These are phyloP conservation scores for Tylopilus plumbeoviolaceoides DNA, from an alignment of 768 basidiomycete genomes.

Conservation along the genomic window DNA sequence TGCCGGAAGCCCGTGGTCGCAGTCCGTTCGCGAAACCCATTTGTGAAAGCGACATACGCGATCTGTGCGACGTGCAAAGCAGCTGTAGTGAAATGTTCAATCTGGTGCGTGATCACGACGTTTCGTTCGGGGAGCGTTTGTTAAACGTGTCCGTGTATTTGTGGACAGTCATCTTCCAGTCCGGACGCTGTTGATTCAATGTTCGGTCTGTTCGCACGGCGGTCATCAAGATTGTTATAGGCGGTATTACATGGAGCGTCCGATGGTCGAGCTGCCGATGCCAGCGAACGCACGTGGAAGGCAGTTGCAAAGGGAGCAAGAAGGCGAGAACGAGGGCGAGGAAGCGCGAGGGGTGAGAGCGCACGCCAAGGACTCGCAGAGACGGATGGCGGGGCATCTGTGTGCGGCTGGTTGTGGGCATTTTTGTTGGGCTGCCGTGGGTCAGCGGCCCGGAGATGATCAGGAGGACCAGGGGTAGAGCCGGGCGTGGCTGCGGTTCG, in stretches of 20 bases:
- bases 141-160: background rate
- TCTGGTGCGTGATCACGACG: slow-evolving; percentile 52
- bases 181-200: slow-evolving; percentile 64
- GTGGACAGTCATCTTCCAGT: slow-evolving; percentile 68
- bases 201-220: slow-evolving; percentile 74
- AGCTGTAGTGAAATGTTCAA: slow-evolving; percentile 53
- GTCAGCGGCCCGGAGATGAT: slow-evolving; percentile 2
- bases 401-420: slow-evolving; percentile 85
- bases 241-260: slow-evolving; percentile 57
- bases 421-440: slow-evolving; percentile 63
- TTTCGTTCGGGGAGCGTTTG: background rate
- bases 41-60: slow-evolving; percentile 42
- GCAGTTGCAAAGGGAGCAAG: slow-evolving; percentile 16
- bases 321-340: slow-evolving; percentile 12
- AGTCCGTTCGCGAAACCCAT: slow-evolving; percentile 30
- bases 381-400: slow-evolving; percentile 43
- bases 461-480: background rate
- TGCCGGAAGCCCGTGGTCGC: slow-evolving; percentile 60
- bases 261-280: slow-evolving; percentile 44
- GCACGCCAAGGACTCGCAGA: slow-evolving; percentile 1
- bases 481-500: background rate
- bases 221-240: slow-evolving; percentile 79
- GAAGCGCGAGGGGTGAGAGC: slow-evolving; percentile 3
- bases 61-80: slow-evolving; percentile 56
- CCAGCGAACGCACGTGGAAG: slow-evolving; percentile 20